phyloP scores from a whole-genome alignment of 2,329 filamentous ascomycete genomes.

The Hysterium pulicare region DNA sequence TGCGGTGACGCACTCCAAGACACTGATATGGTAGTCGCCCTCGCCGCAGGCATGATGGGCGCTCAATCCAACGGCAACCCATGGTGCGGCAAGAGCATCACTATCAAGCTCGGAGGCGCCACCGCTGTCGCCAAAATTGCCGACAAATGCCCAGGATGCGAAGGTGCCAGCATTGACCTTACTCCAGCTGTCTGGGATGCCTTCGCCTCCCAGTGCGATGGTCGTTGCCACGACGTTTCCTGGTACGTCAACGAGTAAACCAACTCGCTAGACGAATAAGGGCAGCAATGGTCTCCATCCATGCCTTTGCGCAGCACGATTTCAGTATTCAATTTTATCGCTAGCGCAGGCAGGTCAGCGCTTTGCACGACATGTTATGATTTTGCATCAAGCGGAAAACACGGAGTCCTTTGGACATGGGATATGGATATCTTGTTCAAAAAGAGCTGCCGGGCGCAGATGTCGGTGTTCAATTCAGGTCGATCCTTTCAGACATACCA shows the following conservation, averaged over 20 bases:
- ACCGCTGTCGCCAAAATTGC: conserved; percentile 4
- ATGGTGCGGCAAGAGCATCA: conserved; percentile 10
- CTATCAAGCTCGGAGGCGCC: conserved; percentile 4
- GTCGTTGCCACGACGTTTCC: conserved; percentile 3
- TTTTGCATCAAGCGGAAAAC: conserved; percentile 2
- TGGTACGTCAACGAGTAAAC: conserved; percentile 5
- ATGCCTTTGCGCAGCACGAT: conserved; percentile 3
- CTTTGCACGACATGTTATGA: conserved; percentile 5
- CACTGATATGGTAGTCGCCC: conserved; percentile 7
- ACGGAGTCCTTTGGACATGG: background rate
- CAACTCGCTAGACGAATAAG: background rate
- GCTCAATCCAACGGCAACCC: conserved; percentile 2
- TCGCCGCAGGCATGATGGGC: conserved; percentile 6
- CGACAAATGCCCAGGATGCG: conserved; percentile 11
- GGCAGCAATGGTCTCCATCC: background rate
- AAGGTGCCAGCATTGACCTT: conserved; percentile 5
- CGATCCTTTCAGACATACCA: conserved; percentile 1
- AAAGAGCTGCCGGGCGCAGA: conserved; percentile 3
- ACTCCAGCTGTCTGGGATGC: conserved; percentile 4
- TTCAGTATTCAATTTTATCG: background rate
- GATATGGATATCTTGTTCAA: background rate
- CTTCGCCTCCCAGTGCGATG: conserved; percentile 3
- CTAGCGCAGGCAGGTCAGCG: conserved; percentile 5
- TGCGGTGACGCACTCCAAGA: conserved; percentile 6
- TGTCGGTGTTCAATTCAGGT: background rate